Percentiles rank a stretch among this genome's conserved stretches.
Conservation (phyloP, 2,329 filamentous ascomycete species). For the Didymella pinodella region DNA sequence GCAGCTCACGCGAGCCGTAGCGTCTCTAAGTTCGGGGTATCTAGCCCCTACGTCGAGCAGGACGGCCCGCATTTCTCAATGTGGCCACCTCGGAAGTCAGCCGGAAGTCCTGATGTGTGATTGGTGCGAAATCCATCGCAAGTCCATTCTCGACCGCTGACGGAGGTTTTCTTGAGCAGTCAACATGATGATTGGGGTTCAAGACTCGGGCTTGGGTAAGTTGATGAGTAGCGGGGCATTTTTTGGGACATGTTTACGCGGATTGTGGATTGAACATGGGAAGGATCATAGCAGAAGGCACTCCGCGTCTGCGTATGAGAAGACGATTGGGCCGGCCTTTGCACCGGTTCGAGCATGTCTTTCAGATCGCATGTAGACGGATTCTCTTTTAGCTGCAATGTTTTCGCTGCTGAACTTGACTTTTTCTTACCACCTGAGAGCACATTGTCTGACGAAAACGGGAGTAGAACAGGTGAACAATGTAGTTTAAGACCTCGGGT, state of each 20-base stretch:
- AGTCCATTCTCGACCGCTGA: background rate
- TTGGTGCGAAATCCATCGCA: slow-evolving; percentile 21
- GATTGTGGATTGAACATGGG: background rate
- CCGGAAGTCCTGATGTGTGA: slow-evolving; percentile 9
- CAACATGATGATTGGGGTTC: background rate
- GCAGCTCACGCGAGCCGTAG: slow-evolving; percentile 17
- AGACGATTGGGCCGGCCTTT: background rate
- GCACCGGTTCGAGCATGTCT: background rate
- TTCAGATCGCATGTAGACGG: too few species aligned
- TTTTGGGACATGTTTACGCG: background rate
- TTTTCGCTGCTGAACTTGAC: too few species aligned
- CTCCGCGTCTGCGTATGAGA: background rate
- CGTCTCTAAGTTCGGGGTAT: slow-evolving; percentile 25
- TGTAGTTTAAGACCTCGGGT: background rate
- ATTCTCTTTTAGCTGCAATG: too few species aligned
- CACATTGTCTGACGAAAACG: background rate
- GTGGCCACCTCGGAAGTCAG: slow-evolving; percentile 13
- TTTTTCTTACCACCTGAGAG: background rate
- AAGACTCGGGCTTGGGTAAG: background rate
- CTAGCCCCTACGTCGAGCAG: slow-evolving; percentile 25
- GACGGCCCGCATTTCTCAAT: slow-evolving; percentile 31
- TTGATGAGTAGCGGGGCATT: background rate
- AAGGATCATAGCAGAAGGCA: background rate
- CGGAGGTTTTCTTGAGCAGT: background rate
- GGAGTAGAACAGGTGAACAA: background rate